Base-by-base conservation (phyloP, 1,284 basidiomycete species). In the Cystobasidium slooffiae region DNA sequence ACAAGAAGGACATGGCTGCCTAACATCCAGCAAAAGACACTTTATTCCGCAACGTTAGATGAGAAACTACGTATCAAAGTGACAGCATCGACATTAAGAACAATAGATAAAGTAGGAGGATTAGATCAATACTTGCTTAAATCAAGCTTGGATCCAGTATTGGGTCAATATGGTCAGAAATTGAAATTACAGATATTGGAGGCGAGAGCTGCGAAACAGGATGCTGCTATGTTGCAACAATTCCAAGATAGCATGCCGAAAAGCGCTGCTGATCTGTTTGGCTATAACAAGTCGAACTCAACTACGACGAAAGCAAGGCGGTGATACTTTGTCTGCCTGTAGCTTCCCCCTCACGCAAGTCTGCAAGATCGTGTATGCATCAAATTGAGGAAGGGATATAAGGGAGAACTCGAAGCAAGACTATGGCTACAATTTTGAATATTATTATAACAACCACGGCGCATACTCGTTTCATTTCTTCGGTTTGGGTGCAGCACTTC, bases 1-100 rank as follows among this genome's bases (percentile, higher is more conserved):
- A 95, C 94, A n/a, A 89, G 91, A 64, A 85, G 94, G 56, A 88
- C 88, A 56, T 97, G 94, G 94, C 84, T 92, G 37, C 92, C 94
- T 31, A 97, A 97, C 83, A 85, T 92, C 20, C 91, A 93, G 78
- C 84, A 84, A 74, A 92, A 92, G 81, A 86, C 88, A 2, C 78
- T 93, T 59, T 86, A 84, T 77, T 92, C 90, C 8, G 89, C 90
- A 18, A 82, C 87, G 1, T 82, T 93, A 53, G 86, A 86, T 41
- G 81, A 85, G 67, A 84, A 75, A 10, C 78, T 94, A 5, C 84
- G 85, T 72, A 82, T 93, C 31, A 91, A 91, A 79, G 83, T 93
- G 64, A 90, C 91, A 0, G 88, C 90, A 31, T 84, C 89, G 43
- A 91, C 91, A 5, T 80, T 94, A 81, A 87, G 86, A 81, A 91